Conservation (phyloP, 768 basidiomycete species). For the Collybia sp. region DNA sequence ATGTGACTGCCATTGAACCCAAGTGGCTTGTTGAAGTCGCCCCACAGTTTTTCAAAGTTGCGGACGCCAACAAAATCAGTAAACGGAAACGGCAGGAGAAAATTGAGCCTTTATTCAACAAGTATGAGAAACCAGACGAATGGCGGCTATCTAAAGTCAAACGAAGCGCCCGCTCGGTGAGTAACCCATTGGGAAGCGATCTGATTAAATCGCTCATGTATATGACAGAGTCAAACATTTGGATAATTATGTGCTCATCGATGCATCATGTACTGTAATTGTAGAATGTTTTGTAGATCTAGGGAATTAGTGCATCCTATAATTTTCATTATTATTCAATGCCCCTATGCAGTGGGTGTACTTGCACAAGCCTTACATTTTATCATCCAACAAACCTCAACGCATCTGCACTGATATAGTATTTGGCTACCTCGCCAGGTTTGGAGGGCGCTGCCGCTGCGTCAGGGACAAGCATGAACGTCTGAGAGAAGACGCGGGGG, state of each 20-base stretch:
- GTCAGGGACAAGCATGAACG: slow-evolving; percentile 82
- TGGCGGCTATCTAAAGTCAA: slow-evolving; percentile 94
- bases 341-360: too few relatives aligned
- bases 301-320: too few relatives aligned
- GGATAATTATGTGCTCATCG: slow-evolving; percentile 42
- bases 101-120: slow-evolving; percentile 94
- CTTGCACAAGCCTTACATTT: too few relatives aligned
- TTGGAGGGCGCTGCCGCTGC: slow-evolving; percentile 57
- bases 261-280: slow-evolving; percentile 8
- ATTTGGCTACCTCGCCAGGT: slow-evolving; percentile 73
- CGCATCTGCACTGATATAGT: slow-evolving; percentile 76
- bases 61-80: slow-evolving; percentile 96
- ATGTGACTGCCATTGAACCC: slow-evolving; percentile 93
- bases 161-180: slow-evolving; percentile 79
- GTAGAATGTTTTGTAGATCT: slow-evolving; percentile 7
- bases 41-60: slow-evolving; percentile 98
- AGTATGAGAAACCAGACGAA: slow-evolving; percentile 91
- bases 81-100: slow-evolving; percentile 95
- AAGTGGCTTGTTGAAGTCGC: slow-evolving; percentile 99
- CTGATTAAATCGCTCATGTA: slow-evolving; percentile 10
- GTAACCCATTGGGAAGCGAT: slow-evolving; percentile 10
- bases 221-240: slow-evolving; percentile 80
- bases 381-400: slow-evolving; percentile 70
- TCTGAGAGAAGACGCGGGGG: slow-evolving; percentile 82
- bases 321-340: too few relatives aligned